Percentiles rank a stretch among this genome's conserved stretches.
These are phyloP conservation scores for Acanthamoeba sp. DNA, from an alignment of 208 protist genomes.

Conservation along the genomic window DNA sequence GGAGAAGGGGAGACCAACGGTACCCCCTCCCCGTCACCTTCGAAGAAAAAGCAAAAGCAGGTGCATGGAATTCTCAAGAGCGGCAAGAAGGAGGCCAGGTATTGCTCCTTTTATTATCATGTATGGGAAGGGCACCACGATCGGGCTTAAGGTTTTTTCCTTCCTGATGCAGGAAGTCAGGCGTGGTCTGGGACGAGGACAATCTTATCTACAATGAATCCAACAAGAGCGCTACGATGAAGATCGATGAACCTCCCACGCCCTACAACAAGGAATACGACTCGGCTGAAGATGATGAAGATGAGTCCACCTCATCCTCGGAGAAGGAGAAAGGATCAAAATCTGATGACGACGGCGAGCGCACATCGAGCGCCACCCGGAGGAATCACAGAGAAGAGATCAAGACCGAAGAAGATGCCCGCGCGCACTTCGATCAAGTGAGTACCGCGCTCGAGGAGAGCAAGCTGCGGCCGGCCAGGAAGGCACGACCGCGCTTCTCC, in stretches of 20 bases:
- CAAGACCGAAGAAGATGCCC: slow-evolving; percentile 1
- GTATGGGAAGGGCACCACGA: not conserved
- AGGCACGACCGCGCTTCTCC: not conserved
- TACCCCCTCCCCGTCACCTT: slow-evolving; percentile 3
- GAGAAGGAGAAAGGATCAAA: slow-evolving; percentile 40
- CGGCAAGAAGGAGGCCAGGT: slow-evolving; percentile 34
- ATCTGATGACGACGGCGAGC: not conserved
- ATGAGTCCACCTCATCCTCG: slow-evolving; percentile 41
- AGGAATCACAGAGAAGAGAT: slow-evolving; percentile 34
- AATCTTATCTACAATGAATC: slow-evolving; percentile 66
- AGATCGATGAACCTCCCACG: slow-evolving; percentile 59
- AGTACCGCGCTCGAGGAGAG: slow-evolving; percentile 38
- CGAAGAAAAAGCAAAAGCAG: slow-evolving; percentile 64
- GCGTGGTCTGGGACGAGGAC: slow-evolving; percentile 57
- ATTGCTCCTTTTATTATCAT: not conserved
- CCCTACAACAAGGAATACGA: slow-evolving; percentile 70
- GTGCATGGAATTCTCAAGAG: slow-evolving; percentile 67
- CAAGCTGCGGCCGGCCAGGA: not conserved
- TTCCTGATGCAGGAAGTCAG: not conserved
- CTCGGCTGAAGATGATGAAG: slow-evolving; percentile 27
- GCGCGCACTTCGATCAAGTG: slow-evolving; percentile 48
- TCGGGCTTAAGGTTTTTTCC: too few species aligned
- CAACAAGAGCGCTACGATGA: slow-evolving; percentile 60
- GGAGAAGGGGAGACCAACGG: not conserved
- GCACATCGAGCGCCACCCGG: not conserved